Percentiles rank a stretch among this genome's conserved stretches.
phyloP scores from a whole-genome alignment of 1,284 basidiomycete species.

The Marasmius tenuissimus region DNA sequence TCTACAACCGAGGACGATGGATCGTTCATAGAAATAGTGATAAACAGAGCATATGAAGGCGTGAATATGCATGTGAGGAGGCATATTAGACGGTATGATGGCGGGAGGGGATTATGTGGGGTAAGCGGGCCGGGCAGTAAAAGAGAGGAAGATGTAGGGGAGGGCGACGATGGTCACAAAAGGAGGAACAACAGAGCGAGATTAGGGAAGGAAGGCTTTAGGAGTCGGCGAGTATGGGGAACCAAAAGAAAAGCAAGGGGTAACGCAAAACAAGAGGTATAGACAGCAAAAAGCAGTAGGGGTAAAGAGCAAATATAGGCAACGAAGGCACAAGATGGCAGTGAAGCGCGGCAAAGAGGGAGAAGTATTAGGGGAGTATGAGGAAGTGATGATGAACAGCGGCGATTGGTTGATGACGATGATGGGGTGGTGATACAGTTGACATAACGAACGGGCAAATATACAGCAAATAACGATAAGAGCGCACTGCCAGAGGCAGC shows the following conservation, averaged over 20 bases:
- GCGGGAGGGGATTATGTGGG: background rate
- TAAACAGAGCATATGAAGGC: background rate
- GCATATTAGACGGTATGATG: background rate
- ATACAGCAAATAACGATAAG: slow-evolving; percentile 43
- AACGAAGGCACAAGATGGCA: slow-evolving; percentile 4
- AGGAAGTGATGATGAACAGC: background rate
- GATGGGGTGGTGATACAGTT: slow-evolving; percentile 10
- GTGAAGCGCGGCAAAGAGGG: slow-evolving; percentile 1
- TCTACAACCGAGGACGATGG: background rate
- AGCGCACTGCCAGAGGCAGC: background rate
- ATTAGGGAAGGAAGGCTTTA: background rate
- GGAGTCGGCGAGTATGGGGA: slow-evolving; percentile 11
- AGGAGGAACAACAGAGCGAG: background rate
- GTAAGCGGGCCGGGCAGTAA: background rate
- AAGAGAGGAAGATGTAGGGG: slow-evolving; percentile 2
- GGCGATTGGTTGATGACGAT: slow-evolving; percentile 8
- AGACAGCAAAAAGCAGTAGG: slow-evolving; percentile 8
- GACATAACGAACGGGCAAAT: slow-evolving; percentile 25
- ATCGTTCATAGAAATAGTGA: background rate
- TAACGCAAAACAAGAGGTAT: slow-evolving; percentile 21
- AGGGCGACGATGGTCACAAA: background rate
- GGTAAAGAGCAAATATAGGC: slow-evolving; percentile 3
- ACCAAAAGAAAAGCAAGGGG: slow-evolving; percentile 11
- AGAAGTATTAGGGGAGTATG: slow-evolving; percentile 1
- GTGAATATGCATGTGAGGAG: background rate